phyloP scores from a whole-genome alignment of 2,329 filamentous ascomycete genomes.

The Fonsecaea nubica region DNA sequence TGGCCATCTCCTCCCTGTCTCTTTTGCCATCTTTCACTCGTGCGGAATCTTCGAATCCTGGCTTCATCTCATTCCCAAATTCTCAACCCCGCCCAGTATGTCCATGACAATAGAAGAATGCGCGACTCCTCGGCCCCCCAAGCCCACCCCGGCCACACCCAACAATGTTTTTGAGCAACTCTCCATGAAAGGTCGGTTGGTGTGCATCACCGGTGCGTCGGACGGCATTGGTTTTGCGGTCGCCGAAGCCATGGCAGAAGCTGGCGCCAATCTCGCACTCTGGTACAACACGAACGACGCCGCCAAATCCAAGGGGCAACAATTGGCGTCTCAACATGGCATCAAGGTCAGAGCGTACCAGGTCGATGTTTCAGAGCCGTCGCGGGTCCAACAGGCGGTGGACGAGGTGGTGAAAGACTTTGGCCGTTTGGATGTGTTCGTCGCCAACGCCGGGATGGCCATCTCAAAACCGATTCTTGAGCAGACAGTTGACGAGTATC shows the following conservation, averaged over 20 bases:
- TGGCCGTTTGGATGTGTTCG: slow-evolving; percentile 53
- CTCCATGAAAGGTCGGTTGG: slow-evolving; percentile 42
- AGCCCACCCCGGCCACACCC: not conserved
- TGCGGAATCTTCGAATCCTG: too few relatives aligned
- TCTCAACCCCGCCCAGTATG: not conserved
- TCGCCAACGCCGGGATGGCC: slow-evolving; percentile 58
- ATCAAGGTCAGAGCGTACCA: not conserved
- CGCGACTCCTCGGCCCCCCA: not conserved
- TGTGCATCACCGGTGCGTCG: slow-evolving; percentile 42
- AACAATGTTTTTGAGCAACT: slow-evolving; percentile 42
- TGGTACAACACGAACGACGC: slow-evolving; percentile 44
- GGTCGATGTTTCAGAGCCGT: not conserved
- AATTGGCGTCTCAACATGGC: not conserved
- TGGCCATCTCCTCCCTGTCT: too few relatives aligned
- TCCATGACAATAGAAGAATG: slow-evolving; percentile 11
- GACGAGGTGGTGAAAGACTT: slow-evolving; percentile 48
- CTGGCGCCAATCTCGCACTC: slow-evolving; percentile 48
- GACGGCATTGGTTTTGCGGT: slow-evolving; percentile 50
- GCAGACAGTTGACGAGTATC: slow-evolving; percentile 60
- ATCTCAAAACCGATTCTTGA: slow-evolving; percentile 64
- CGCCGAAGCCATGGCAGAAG: slow-evolving; percentile 47
- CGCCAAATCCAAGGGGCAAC: slow-evolving; percentile 25
- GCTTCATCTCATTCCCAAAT: not conserved
- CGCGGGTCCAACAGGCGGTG: slow-evolving; percentile 41
- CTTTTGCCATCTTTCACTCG: too few relatives aligned